Conservation (phyloP, 169 alveolate genomes). For the Eimeria necatrix region DNA sequence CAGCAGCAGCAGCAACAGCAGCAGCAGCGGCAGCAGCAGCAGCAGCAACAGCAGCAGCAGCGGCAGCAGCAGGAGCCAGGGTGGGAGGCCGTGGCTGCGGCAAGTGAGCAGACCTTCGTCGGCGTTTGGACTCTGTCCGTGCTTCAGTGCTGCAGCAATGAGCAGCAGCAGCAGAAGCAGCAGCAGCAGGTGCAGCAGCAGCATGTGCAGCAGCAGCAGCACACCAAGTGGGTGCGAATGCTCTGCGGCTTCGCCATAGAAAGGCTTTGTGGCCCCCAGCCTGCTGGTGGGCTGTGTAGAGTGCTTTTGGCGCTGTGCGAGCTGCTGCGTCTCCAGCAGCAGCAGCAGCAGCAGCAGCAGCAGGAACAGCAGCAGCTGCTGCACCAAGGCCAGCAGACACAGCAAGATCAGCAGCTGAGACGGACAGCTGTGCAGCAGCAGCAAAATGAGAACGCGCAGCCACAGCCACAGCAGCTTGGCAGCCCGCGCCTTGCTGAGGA, state of each 20-base stretch:
- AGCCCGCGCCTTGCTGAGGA: not conserved
- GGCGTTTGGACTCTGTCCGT: constrained; percentile 2
- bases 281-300: not conserved
- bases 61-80: not conserved
- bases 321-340: not conserved
- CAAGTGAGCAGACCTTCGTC: not conserved
- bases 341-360: constrained; percentile 57
- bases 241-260: constrained; percentile 11
- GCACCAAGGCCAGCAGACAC: not conserved
- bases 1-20: constrained; percentile 64
- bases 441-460: not conserved
- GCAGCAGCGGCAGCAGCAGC: constrained; percentile 69
- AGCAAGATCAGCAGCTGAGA: not conserved
- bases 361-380: constrained; percentile 15
- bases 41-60: not conserved
- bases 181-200: constrained; percentile 37
- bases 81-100: not conserved
- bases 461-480: not conserved
- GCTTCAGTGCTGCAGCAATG: constrained; percentile 8
- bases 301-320: not conserved
- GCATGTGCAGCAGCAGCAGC: constrained; percentile 15
- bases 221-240: not conserved
- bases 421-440: not conserved
- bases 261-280: not conserved
- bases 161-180: constrained; percentile 20